A percentile compares a stretch with the other conserved stretches of the same genome.
phyloP scores from a whole-genome alignment of 1,284 basidiomycete genomes.

The Heterobasidion annosum region DNA sequence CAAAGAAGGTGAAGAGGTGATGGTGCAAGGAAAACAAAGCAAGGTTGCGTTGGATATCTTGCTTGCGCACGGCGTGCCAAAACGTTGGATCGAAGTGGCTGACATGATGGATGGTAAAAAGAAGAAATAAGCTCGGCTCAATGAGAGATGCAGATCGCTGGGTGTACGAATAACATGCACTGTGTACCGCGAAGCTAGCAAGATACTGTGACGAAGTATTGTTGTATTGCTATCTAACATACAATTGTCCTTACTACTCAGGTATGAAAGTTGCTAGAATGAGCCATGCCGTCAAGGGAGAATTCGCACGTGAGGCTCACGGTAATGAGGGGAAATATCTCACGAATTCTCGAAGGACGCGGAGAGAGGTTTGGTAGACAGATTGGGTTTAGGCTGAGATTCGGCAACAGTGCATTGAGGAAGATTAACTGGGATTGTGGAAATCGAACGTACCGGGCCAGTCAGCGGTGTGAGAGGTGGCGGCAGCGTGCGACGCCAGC shows the following conservation, averaged over 20 bases:
- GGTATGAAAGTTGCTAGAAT: neutral
- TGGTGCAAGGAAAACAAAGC: constrained; percentile 78
- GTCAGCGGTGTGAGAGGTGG: neutral
- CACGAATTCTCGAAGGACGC: constrained; percentile 9
- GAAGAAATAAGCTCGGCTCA: constrained; percentile 19
- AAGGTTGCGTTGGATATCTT: constrained; percentile 61
- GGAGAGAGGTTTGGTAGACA: constrained; percentile 18
- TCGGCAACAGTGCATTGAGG: neutral
- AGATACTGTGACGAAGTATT: no score
- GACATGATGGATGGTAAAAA: constrained; percentile 31
- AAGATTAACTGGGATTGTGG: neutral
- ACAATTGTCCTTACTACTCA: no score
- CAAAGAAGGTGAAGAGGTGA: constrained; percentile 51
- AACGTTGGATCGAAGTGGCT: constrained; percentile 62
- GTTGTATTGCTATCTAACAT: no score
- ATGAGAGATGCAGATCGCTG: no score
- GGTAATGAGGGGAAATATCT: neutral
- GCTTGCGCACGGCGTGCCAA: constrained; percentile 63
- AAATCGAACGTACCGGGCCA: neutral
- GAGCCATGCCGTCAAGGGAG: neutral
- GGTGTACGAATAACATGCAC: no score
- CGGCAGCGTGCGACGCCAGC: neutral
- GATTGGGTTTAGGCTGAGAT: neutral
- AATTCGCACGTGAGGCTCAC: neutral
- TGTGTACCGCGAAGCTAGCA: no score